Conservation (phyloP, 768 basidiomycete species). For the Suillus hirtellus region DNA sequence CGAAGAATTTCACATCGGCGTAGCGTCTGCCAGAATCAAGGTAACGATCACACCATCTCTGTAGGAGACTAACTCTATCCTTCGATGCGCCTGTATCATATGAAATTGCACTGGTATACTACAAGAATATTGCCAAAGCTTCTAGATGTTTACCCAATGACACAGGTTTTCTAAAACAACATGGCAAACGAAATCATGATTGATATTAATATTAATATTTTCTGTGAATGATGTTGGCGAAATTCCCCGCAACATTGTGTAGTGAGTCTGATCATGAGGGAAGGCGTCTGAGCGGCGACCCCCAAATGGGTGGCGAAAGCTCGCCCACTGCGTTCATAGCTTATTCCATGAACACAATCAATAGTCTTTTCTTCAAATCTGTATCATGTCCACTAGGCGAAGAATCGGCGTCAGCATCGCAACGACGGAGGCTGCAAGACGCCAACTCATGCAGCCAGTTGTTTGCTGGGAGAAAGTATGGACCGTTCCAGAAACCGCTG, state of each 20-base stretch:
- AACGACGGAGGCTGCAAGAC: conserved; percentile 76
- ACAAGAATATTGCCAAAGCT: conserved; percentile 38
- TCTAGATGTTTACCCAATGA: conserved; percentile 49
- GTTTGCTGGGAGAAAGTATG: conserved; percentile 82
- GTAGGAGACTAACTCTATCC: background rate
- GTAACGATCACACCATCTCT: conserved; percentile 28
- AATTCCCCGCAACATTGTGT: too few relatives aligned
- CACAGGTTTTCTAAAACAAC: conserved; percentile 42
- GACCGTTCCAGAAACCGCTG: conserved; percentile 56
- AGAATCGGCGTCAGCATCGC: conserved; percentile 77
- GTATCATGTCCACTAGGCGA: conserved; percentile 65
- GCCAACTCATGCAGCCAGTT: conserved; percentile 90
- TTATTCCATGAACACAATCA: background rate
- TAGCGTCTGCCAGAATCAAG: conserved; percentile 55
- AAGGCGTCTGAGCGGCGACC: background rate
- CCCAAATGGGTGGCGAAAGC: background rate
- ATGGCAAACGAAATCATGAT: conserved; percentile 43
- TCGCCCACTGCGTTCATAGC: background rate
- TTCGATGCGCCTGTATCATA: conserved; percentile 48
- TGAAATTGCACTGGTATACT: conserved; percentile 51
- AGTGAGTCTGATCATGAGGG: too few relatives aligned
- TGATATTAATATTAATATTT: conserved; percentile 27
- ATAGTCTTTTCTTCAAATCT: background rate
- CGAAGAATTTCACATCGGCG: conserved; percentile 55
- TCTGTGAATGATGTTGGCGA: too few relatives aligned